These are phyloP conservation scores for Eucommia ulmoides DNA, from an alignment of 257 asterid species.

Conservation along the genomic window DNA sequence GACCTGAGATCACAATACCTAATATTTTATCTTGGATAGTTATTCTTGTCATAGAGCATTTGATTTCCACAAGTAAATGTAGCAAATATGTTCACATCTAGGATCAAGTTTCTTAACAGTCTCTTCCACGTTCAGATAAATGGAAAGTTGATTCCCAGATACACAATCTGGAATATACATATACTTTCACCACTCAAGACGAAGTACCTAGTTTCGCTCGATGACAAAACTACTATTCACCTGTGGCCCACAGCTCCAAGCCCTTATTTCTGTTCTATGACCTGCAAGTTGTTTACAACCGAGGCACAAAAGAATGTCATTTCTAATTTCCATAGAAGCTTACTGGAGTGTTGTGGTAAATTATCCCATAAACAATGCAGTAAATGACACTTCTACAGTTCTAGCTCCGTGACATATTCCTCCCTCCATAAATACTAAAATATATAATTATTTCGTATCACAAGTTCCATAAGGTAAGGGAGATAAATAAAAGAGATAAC, in stretches of 20 bases:
- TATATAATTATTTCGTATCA: background rate
- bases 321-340: background rate
- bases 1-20: too few species aligned
- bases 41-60: too few species aligned
- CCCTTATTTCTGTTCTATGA: background rate
- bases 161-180: background rate
- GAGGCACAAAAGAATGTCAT: background rate
- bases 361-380: background rate
- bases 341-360: background rate
- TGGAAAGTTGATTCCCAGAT: too few species aligned
- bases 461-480: background rate
- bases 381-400: too few species aligned
- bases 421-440: background rate
- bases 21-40: too few species aligned
- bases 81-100: too few species aligned
- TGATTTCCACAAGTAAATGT: too few species aligned
- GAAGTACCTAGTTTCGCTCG: background rate
- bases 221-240: background rate
- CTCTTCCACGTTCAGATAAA: too few species aligned
- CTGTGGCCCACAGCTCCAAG: background rate
- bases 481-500: slow-evolving; percentile 19
- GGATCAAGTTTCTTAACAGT: too few species aligned
- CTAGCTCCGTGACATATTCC: background rate
- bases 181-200: background rate
- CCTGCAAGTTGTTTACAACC: background rate